Evolutionary conservation across 345 rosid species (phyloP).

Genomic region (Fremontodendron californicum): DNA sequence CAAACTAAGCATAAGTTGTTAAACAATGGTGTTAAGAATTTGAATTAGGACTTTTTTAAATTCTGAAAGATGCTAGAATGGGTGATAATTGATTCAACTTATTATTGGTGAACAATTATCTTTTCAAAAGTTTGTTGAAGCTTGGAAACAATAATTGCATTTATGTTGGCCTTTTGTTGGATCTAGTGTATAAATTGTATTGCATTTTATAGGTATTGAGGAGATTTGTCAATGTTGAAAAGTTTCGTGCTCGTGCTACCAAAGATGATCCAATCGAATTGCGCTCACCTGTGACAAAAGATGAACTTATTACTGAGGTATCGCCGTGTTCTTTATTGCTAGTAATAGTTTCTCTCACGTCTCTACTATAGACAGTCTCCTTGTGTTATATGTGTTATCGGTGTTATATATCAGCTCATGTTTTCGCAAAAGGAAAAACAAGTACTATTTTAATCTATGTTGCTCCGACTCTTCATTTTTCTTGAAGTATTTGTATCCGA

Average conservation of each 20-base stretch:
- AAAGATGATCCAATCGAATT: slow-evolving; percentile 76
- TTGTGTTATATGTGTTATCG: background rate
- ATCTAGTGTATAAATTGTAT: background rate
- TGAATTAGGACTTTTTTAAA: background rate
- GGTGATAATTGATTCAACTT: background rate
- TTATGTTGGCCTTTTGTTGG: background rate
- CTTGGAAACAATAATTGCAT: slow-evolving; percentile 2
- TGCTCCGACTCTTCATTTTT: no score
- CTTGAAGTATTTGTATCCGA: no score
- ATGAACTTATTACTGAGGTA: slow-evolving; percentile 77
- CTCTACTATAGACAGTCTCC: background rate
- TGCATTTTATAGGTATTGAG: slow-evolving; percentile 46
- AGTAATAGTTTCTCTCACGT: slow-evolving; percentile 3
- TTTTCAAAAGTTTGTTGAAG: slow-evolving; percentile 1
- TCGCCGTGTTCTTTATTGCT: background rate
- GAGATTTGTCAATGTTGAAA: slow-evolving; percentile 51
- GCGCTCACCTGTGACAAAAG: slow-evolving; percentile 63
- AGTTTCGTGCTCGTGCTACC: slow-evolving; percentile 59
- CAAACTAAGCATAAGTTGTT: background rate
- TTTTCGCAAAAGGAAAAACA: background rate
- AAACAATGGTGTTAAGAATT: background rate
- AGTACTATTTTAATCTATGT: no score
- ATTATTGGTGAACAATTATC: slow-evolving; percentile 2
- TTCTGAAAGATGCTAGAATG: background rate
- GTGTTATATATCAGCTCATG: no score